Percentiles rank a stretch among this genome's conserved stretches.
phyloP scores from a whole-genome alignment of 148 eudicot genomes.

The Limonium bicolor region DNA sequence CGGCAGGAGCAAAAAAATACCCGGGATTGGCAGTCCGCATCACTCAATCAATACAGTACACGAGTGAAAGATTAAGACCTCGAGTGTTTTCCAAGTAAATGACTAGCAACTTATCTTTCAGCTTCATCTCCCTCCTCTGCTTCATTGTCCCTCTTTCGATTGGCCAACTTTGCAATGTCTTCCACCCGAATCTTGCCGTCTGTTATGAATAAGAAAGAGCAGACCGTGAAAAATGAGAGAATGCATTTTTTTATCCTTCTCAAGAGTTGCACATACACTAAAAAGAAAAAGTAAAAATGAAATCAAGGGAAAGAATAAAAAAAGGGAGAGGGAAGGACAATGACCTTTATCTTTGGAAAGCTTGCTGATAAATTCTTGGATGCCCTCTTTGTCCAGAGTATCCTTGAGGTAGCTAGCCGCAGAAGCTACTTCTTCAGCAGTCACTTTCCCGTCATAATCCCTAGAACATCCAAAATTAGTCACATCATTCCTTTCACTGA shows the following conservation, averaged over 20 bases:
- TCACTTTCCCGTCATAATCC: slow-evolving; percentile 72
- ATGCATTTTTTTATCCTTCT: neutral
- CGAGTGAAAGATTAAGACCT: too few relatives aligned
- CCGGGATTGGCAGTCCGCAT: too few relatives aligned
- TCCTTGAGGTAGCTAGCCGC: slow-evolving; percentile 66
- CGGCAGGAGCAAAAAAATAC: too few relatives aligned
- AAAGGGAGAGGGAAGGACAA: slow-evolving; percentile 4
- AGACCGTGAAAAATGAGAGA: too few relatives aligned
- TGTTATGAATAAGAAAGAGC: slow-evolving; percentile 6
- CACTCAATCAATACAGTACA: too few relatives aligned
- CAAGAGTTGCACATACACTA: neutral
- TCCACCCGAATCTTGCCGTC: slow-evolving; percentile 59
- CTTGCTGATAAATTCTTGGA: slow-evolving; percentile 57
- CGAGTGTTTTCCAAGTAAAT: too few relatives aligned
- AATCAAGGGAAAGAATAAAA: neutral
- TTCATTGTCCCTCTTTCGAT: slow-evolving; percentile 27
- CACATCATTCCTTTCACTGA: neutral
- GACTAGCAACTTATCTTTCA: too few relatives aligned
- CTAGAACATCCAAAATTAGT: too few relatives aligned
- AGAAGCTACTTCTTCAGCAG: slow-evolving; percentile 75
- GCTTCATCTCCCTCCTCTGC: slow-evolving; percentile 30
- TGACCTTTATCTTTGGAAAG: slow-evolving; percentile 71
- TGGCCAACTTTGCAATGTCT: slow-evolving; percentile 57
- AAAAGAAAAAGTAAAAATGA: neutral
- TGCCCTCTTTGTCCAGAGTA: slow-evolving; percentile 60